phyloP scores from a whole-genome alignment of 2,329 filamentous ascomycete genomes.

The Diaporthe velutina region DNA sequence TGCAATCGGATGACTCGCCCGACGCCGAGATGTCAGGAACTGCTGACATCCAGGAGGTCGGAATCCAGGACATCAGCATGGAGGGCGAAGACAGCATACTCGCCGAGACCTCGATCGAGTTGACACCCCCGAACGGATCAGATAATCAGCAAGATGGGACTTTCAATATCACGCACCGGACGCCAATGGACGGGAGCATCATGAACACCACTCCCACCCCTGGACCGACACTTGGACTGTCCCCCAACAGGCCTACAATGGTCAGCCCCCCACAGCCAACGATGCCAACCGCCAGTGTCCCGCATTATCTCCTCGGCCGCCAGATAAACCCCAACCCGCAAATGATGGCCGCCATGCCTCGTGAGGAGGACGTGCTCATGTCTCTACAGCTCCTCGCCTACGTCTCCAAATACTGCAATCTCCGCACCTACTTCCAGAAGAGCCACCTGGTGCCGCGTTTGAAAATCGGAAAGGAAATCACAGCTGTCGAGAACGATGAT shows the following conservation, averaged over 20 bases:
- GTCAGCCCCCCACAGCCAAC: conserved; percentile 82
- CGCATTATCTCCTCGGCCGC: conserved; percentile 84
- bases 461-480: conserved; percentile 88
- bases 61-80: conserved; percentile 85
- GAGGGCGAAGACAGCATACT: conserved; percentile 86
- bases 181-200: conserved; percentile 86
- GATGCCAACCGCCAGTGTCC: conserved; percentile 77
- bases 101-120: conserved; percentile 78
- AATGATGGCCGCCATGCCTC: conserved; percentile 90
- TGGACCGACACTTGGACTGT: conserved; percentile 78
- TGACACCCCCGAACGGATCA: conserved; percentile 83
- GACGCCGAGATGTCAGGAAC: conserved; percentile 85
- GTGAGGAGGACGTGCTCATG: conserved; percentile 98
- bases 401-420: conserved; percentile 98
- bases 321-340: conserved; percentile 77
- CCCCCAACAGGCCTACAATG: conserved; percentile 78
- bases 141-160: conserved; percentile 89
- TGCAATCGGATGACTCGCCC: conserved; percentile 81
- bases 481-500: conserved; percentile 80
- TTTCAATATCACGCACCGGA: conserved; percentile 93
- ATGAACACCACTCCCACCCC: conserved; percentile 78
- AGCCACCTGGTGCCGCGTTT: conserved; percentile 94
- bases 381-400: conserved; percentile 96
- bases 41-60: conserved; percentile 84
- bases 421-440: conserved; percentile 94